Base-by-base conservation (phyloP, 805 yeast species). In the Metschnikowia lochheadii region DNA sequence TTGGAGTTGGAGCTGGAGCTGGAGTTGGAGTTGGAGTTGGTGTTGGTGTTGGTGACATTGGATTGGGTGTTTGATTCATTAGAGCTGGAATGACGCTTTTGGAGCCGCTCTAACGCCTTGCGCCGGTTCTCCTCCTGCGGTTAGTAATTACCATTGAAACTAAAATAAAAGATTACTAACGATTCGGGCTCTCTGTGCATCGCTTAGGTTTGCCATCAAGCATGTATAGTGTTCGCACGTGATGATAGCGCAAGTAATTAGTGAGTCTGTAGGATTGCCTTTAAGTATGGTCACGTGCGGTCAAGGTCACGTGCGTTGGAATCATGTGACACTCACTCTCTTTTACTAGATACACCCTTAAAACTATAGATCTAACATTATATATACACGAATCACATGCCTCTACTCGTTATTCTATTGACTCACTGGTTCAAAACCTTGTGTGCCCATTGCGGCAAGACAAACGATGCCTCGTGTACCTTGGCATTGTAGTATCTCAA, bases 381-480 rank as follows among this genome's bases (percentile, higher is more conserved):
- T 26, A 26, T 26, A 8, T 26, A 26, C 29, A 26, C 29, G 29
- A 26, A 8, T 26, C 29, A 26, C 11, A 26, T 26, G 38, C 13
- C 13, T 35, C 6, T n/a, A 35, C 7, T 21, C 21, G 11, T 13
- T 17, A n/a, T 35, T 17, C 18, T 17, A n/a, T 35, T n/a, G 38
- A 35, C 13, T 23, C 42, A 40, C 51, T 53, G 59, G 69, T 73
- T 72, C 63, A 74, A 72, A 39, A 54, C 61, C 65, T 70, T 63
- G 60, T 81, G 76, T 53, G 96, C 98, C 84, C 92, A 92, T 57
- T 83, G 90, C 60, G 98, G 99, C 67, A 94, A 78, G 52, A 90
- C 87, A 63, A 90, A 92, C 17, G 96, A 81, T 44, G 97, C 96
- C 65, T 76, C 79, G 72, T 92, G 99, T 58, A 94, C 85, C 61